Evolutionary conservation across 1,284 basidiomycete genomes (phyloP).

Genomic region (Gymnopus androsaceus): DNA sequence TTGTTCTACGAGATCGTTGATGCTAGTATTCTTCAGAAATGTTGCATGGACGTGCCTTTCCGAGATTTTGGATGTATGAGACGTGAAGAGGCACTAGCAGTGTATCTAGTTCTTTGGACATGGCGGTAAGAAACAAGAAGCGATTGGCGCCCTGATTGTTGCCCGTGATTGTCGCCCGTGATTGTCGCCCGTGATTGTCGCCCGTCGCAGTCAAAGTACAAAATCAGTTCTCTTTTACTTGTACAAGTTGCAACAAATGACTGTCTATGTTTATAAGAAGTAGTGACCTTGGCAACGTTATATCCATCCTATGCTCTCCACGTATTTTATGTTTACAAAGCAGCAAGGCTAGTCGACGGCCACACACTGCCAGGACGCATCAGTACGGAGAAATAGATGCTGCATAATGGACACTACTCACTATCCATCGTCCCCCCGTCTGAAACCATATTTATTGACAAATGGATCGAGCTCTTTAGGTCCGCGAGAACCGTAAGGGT

Average conservation of each 20-base stretch:
- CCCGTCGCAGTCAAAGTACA: no score
- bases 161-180: no score
- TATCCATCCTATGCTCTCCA: background rate
- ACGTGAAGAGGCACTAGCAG: conserved; percentile 60
- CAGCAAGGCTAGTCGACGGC: conserved; percentile 51
- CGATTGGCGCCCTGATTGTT: background rate
- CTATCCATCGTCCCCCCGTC: conserved; percentile 67
- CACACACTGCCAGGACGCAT: no score
- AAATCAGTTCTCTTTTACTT: background rate
- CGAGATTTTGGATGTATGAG: conserved; percentile 73
- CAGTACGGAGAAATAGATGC: no score
- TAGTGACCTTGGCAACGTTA: background rate
- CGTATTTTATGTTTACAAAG: conserved; percentile 34
- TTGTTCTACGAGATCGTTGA: conserved; percentile 55
- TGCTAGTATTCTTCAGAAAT: conserved; percentile 1
- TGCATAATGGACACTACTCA: no score
- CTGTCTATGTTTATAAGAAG: conserved; percentile 4
- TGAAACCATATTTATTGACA: conserved; percentile 78
- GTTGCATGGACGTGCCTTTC: conserved; percentile 46
- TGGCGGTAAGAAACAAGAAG: background rate
- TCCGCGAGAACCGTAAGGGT: conserved; percentile 93
- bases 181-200: background rate
- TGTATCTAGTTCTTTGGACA: background rate
- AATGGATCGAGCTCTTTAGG: conserved; percentile 82
- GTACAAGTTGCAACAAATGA: background rate